phyloP scores from a whole-genome alignment of 768 basidiomycete genomes.

The Tulasnella calospora region DNA sequence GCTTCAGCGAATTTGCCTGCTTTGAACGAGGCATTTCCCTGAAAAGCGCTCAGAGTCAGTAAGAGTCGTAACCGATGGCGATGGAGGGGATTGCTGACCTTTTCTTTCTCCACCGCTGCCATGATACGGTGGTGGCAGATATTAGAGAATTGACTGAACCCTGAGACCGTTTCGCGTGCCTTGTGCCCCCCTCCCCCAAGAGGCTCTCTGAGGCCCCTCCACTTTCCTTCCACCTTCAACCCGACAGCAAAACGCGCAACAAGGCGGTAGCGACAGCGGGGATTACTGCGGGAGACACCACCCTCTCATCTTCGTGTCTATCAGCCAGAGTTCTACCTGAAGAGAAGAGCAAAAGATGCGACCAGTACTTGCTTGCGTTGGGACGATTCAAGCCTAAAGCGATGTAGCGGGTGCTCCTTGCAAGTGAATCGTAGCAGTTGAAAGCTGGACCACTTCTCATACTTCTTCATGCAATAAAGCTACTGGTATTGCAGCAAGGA shows the following conservation, averaged over 20 bases:
- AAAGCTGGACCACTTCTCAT: neutral
- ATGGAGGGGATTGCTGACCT: neutral
- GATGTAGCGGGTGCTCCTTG: conserved; percentile 54
- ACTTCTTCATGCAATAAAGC: neutral
- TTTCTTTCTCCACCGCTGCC: conserved; percentile 19
- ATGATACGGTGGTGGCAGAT: neutral
- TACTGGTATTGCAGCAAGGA: conserved; percentile 67
- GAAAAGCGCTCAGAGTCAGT: neutral
- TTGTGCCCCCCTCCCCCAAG: too few species aligned
- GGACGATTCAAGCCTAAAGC: conserved; percentile 29
- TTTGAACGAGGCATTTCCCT: conserved; percentile 67
- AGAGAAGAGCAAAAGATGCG: conserved; percentile 64
- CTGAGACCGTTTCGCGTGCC: neutral
- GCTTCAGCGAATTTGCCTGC: conserved; percentile 60
- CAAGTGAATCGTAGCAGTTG: neutral
- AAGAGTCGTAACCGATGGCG: neutral
- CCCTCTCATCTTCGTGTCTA: conserved; percentile 48
- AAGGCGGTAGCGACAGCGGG: neutral
- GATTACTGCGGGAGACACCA: conserved; percentile 19
- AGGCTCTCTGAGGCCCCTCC: neutral
- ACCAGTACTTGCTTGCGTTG: conserved; percentile 53
- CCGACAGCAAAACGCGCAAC: neutral
- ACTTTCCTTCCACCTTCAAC: neutral
- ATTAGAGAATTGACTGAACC: neutral
- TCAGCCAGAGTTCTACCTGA: conserved; percentile 47